These are phyloP conservation scores for Rauvolfia tetraphylla DNA, from an alignment of 257 asterid species.

Conservation along the genomic window DNA sequence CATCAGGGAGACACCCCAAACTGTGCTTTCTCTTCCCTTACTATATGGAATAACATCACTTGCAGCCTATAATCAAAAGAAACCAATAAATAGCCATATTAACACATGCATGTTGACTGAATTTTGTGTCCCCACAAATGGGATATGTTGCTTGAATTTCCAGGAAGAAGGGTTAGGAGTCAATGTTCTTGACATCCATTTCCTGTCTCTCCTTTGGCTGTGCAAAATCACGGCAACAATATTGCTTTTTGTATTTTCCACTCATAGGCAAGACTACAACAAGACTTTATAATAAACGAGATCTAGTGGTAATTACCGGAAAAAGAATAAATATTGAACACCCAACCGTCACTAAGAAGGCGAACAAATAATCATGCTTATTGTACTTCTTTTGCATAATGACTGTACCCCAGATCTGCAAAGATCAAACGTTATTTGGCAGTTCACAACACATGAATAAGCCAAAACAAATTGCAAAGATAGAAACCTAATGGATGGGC, in stretches of 20 bases:
- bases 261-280: background rate
- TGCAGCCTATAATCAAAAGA: slow-evolving; percentile 54
- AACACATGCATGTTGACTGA: background rate
- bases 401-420: slow-evolving; percentile 95
- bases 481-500: background rate
- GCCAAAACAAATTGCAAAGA: background rate
- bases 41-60: slow-evolving; percentile 78
- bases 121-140: background rate
- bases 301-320: slow-evolving; percentile 48
- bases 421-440: slow-evolving; percentile 8
- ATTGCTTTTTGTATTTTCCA: background rate
- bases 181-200: background rate
- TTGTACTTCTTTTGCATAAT: slow-evolving; percentile 96
- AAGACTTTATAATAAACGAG: background rate
- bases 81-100: background rate
- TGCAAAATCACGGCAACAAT: background rate
- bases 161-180: background rate
- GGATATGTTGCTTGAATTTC: background rate
- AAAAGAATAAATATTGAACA: slow-evolving; percentile 88
- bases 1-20: slow-evolving; percentile 99
- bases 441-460: background rate
- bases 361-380: slow-evolving; percentile 69
- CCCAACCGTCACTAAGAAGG: slow-evolving; percentile 78
- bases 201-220: background rate
- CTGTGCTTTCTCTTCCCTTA: slow-evolving; percentile 88